A percentile compares a stretch with the other conserved stretches of the same genome.
Conservation (phyloP, 345 rosid genomes). For the Arabidopsis arenosa region DNA sequence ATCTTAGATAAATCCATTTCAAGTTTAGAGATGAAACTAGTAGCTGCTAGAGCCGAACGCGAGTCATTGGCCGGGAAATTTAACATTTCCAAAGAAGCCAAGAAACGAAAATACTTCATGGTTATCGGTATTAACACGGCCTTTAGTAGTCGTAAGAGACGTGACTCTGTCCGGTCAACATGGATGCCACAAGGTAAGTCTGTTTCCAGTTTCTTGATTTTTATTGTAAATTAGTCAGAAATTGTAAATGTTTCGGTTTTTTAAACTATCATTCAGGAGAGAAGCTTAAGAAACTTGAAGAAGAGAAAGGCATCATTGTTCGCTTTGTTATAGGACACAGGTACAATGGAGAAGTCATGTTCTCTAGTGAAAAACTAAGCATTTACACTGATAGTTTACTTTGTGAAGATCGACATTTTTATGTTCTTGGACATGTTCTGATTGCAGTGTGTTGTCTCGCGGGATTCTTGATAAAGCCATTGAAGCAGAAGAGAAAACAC, state of each 20-base stretch:
- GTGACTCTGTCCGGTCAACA: slow-evolving; percentile 84
- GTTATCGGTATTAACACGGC: slow-evolving; percentile 91
- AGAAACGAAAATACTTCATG: slow-evolving; percentile 66
- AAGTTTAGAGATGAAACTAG: slow-evolving; percentile 54
- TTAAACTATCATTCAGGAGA: slow-evolving; percentile 51
- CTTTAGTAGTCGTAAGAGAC: slow-evolving; percentile 78
- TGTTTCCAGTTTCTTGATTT: background rate
- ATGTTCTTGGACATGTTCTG: slow-evolving; percentile 21
- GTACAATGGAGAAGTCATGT: slow-evolving; percentile 43
- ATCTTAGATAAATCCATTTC: slow-evolving; percentile 52
- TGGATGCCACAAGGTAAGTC: slow-evolving; percentile 93
- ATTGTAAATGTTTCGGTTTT: background rate
- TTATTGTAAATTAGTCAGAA: background rate
- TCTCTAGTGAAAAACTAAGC: slow-evolving; percentile 10
- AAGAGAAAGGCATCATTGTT: slow-evolving; percentile 79
- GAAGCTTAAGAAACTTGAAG: slow-evolving; percentile 64
- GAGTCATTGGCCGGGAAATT: slow-evolving; percentile 40
- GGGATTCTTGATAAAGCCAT: slow-evolving; percentile 79
- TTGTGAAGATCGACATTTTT: background rate
- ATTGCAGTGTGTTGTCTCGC: slow-evolving; percentile 47
- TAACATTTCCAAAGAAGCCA: slow-evolving; percentile 26
- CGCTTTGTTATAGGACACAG: slow-evolving; percentile 94
- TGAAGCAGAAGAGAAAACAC: slow-evolving; percentile 68
- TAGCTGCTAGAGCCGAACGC: slow-evolving; percentile 54
- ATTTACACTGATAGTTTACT: background rate